Percentiles rank a stretch among this genome's conserved stretches.
These are phyloP conservation scores for Catunica adiposa DNA, from an alignment of 2,329 filamentous ascomycete genomes.

Conservation along the genomic window DNA sequence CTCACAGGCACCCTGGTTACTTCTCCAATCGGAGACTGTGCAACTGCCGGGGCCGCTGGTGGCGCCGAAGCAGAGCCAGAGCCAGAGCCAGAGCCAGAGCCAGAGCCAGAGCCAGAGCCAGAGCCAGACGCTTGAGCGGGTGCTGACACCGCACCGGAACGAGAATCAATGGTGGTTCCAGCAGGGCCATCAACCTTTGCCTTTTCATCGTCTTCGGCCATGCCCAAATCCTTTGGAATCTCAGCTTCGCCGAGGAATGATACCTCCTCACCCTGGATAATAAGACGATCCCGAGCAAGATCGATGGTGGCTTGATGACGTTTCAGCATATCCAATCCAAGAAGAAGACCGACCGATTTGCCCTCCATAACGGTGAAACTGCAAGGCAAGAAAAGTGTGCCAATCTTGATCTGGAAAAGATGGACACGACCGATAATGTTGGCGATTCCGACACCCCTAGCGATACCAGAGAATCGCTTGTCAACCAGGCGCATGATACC, in stretches of 20 bases:
- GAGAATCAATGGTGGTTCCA: constrained; percentile 74
- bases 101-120: not conserved
- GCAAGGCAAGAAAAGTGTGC: constrained; percentile 70
- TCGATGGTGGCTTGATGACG: constrained; percentile 89
- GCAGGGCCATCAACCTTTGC: constrained; percentile 71
- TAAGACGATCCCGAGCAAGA: constrained; percentile 63
- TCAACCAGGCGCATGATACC: constrained; percentile 95
- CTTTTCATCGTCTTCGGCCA: constrained; percentile 58
- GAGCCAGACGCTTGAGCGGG: constrained; percentile 12
- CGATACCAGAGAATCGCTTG: constrained; percentile 77
- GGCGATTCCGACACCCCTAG: constrained; percentile 84
- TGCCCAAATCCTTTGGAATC: constrained; percentile 73
- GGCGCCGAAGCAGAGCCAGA: not conserved
- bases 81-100: constrained; percentile 16
- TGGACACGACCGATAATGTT: constrained; percentile 91
- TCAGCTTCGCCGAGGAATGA: constrained; percentile 84
- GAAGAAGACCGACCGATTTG: constrained; percentile 81
- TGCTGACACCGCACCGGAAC: constrained; percentile 54
- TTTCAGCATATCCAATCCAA: constrained; percentile 94
- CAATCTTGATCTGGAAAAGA: constrained; percentile 87
- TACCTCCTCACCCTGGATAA: constrained; percentile 78
- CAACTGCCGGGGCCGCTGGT: constrained; percentile 15
- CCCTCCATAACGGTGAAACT: constrained; percentile 99
- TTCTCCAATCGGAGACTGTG: constrained; percentile 18
- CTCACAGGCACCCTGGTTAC: constrained; percentile 19